Base-by-base conservation (phyloP, 768 basidiomycete genomes). In the Macrolepiota dolichaula region DNA sequence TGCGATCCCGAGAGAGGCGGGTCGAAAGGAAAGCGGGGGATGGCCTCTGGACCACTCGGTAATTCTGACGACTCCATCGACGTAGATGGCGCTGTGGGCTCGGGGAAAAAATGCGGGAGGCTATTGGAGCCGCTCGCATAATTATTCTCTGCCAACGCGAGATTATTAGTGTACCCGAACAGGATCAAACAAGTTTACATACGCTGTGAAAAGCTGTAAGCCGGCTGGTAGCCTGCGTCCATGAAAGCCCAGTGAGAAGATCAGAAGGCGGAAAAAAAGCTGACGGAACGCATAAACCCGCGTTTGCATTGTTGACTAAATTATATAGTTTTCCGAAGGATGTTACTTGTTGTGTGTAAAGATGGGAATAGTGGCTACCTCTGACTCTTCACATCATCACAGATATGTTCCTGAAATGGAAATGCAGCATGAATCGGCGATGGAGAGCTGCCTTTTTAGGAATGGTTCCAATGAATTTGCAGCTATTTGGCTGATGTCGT, bases 141-240 rank as follows among this genome's bases (percentile, higher is more conserved):
- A 47, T 27, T 50, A 49, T 49, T 55, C 35, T 55, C 59, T 67
- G 63, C 69, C 68, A 70, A 68, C 38, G 46, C 10, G 22, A 37
- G 44, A 61, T 47, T 11, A 27, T 61, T 17, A 61, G 59, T 47
- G 49, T 55, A 54, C 36, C 35, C 35, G 44, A 38, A 49, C 35
- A 49, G 13, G 35, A 46, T 24, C 32, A 55, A 46, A 54, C 35
- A 19, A 49, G 35, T 49, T 40, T 46, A 54, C 59, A 47, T 54
- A 51, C 59, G 52, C 47, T 54, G 53, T 54, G 59, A 55, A 47
- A 61, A 37, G 52, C 25, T 37, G 59, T 54, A 55, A 55, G 12
- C 49, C 47, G 57, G 47, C 51, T 46, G 51, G 59, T 61, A 55
- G 59, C 46, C 51, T 61, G 32, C 32, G 36, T 61, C 44, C 59